These are phyloP conservation scores for Caloboletus inedulis DNA, from an alignment of 1,284 basidiomycete species.

Conservation along the genomic window DNA sequence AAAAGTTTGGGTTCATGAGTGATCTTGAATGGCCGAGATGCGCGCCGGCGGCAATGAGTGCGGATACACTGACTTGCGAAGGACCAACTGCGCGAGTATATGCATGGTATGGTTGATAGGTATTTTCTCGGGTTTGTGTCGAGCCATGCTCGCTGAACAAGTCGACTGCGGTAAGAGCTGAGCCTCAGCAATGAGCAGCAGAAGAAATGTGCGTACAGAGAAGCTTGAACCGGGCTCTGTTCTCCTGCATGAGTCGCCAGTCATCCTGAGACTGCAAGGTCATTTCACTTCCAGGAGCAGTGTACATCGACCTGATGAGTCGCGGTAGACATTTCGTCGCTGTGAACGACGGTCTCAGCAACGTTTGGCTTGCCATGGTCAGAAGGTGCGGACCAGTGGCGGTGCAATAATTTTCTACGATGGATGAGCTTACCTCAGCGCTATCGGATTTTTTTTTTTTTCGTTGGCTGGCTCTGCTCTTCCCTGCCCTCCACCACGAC, in stretches of 20 bases:
- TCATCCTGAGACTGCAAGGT: constrained; percentile 51
- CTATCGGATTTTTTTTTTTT: constrained; percentile 40
- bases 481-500: constrained; percentile 28
- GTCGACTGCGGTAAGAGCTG: constrained; percentile 47
- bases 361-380: constrained; percentile 34
- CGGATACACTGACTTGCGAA: constrained; percentile 75
- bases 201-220: constrained; percentile 40
- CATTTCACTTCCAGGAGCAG: constrained; percentile 31
- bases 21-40: constrained; percentile 89
- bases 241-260: constrained; percentile 61
- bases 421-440: constrained; percentile 36
- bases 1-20: constrained; percentile 83
- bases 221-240: constrained; percentile 51
- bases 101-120: constrained; percentile 72
- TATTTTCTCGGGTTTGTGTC: constrained; percentile 65
- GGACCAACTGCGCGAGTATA: constrained; percentile 64
- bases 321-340: constrained; percentile 30
- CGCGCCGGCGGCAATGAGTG: constrained; percentile 89
- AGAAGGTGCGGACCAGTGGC: constrained; percentile 42
- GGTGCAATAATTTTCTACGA: constrained; percentile 39
- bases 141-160: constrained; percentile 74
- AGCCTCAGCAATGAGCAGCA: constrained; percentile 14
- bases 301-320: constrained; percentile 32
- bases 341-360: constrained; percentile 45
- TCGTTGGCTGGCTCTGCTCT: constrained; percentile 3